Evolutionary conservation across 331 rosid genomes (phyloP), one percentile per base, ranked within the genome.

Genomic region (Spiraea crenata): DNA sequence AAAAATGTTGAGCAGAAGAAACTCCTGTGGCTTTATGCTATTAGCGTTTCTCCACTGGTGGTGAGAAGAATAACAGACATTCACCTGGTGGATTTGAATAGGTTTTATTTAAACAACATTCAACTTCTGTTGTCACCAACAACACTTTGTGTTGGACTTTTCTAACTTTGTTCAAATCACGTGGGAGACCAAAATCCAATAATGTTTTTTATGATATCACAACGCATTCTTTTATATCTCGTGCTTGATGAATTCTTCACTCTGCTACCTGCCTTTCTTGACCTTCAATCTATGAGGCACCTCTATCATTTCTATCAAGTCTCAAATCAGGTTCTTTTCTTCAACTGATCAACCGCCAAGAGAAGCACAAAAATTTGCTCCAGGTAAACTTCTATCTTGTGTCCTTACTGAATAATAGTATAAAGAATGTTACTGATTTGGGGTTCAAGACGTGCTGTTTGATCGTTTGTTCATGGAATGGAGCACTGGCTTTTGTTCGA

Each of bases 321-420:
- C 42, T 46, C 55, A 39, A 45, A 34, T 45, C 63, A 70, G 35
- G 16, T 70, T 31, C 11, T 31, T 70, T 70, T 44, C 56, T 57
- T 70, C 74, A 9, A 70, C 65, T 14, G 14, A 8, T 25, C 19
- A 41, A 31, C 55, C 37, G 40, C 51, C 11, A 19, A 67, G 61
- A 69, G 64, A 69, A 69, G 31, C 63, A 31, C 52, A 20, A 3
- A 20, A 6, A 13, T 7, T 7, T 40, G 20, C 3, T 69, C 73
- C 20, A 41, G 54, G 15, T 54, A 3, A 54, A 41, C 1, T 42
- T 16, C 42, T 42, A 56, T 60, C 47, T 7, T 39, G 16, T 37
- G 38, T 17, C 8, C 48, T 9, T 15, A 9, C 31, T 9, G 66
- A 52, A 17, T 52, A 6, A 52, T 52, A 52, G 2, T 2, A 25